Evolutionary conservation across 2,329 filamentous ascomycete species (phyloP).

Genomic region (Dendryphion nanum): DNA sequence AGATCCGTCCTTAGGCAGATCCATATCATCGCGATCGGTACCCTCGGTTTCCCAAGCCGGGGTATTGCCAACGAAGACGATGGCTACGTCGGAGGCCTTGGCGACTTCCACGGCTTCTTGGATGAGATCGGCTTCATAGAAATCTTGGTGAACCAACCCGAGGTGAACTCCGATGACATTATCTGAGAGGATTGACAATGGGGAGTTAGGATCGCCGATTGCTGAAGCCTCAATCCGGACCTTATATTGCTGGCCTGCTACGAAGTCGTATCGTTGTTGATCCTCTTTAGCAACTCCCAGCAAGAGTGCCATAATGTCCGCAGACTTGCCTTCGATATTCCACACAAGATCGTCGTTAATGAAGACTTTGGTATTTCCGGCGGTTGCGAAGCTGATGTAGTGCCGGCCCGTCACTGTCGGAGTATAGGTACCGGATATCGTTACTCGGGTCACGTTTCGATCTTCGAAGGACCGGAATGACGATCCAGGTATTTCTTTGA

Average conservation of each 20-base stretch:
- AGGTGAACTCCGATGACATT: slow-evolving; percentile 30
- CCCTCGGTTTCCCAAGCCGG: slow-evolving; percentile 53
- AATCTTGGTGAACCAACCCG: slow-evolving; percentile 30
- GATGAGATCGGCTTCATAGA: slow-evolving; percentile 29
- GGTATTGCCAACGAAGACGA: slow-evolving; percentile 35
- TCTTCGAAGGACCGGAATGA: slow-evolving; percentile 25
- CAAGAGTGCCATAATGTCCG: slow-evolving; percentile 63
- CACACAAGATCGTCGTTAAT: slow-evolving; percentile 28
- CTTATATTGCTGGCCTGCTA: slow-evolving; percentile 59
- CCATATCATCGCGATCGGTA: slow-evolving; percentile 56
- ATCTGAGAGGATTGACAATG: slow-evolving; percentile 24
- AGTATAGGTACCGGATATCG: not conserved
- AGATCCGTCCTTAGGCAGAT: slow-evolving; percentile 49
- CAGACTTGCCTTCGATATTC: slow-evolving; percentile 49
- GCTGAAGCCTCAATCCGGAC: slow-evolving; percentile 60
- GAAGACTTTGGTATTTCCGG: slow-evolving; percentile 29
- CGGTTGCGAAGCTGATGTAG: slow-evolving; percentile 33
- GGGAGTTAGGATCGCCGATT: slow-evolving; percentile 49
- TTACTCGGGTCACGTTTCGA: not conserved
- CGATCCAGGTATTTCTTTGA: slow-evolving; percentile 29
- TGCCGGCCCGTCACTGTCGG: slow-evolving; percentile 17
- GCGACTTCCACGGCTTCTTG: slow-evolving; percentile 24
- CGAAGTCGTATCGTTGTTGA: slow-evolving; percentile 56
- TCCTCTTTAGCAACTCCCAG: slow-evolving; percentile 65
- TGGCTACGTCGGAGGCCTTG: slow-evolving; percentile 27